These are phyloP conservation scores for Komagataella kurtzmanii DNA, from an alignment of 805 yeast species.

Conservation along the genomic window DNA sequence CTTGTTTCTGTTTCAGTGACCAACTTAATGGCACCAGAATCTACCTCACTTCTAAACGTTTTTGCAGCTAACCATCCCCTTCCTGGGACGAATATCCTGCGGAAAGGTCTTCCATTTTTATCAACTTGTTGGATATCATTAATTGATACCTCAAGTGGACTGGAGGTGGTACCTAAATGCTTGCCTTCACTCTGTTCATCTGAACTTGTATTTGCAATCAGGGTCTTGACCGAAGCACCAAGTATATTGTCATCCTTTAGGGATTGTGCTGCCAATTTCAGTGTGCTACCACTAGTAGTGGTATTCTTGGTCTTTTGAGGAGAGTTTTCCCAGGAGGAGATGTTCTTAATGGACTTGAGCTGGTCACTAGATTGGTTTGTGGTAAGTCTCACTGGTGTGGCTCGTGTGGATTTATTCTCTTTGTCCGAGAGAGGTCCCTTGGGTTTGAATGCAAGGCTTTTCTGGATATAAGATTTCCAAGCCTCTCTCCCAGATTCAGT, in stretches of 20 bases:
- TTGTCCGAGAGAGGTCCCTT: background rate
- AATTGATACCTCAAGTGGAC: background rate
- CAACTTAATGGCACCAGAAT: background rate
- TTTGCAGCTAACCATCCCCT: conserved; percentile 35
- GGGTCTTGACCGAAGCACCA: background rate
- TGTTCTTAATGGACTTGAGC: background rate
- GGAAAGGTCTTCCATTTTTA: conserved; percentile 24
- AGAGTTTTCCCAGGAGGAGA: background rate
- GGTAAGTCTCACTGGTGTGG: background rate
- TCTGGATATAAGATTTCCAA: conserved; percentile 13
- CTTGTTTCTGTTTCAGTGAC: background rate
- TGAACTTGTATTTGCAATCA: background rate
- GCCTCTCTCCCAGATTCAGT: conserved; percentile 15
- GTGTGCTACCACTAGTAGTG: background rate
- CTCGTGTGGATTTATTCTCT: background rate
- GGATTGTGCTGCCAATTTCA: background rate
- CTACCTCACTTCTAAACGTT: conserved; percentile 3
- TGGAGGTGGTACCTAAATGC: conserved; percentile 7
- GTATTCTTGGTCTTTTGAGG: background rate
- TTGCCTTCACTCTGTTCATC: conserved; percentile 3
- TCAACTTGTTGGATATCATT: conserved; percentile 10
- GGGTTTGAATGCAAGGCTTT: conserved; percentile 1
- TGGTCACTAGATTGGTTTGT: background rate
- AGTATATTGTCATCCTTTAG: background rate
- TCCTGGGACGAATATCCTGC: conserved; percentile 32